Percentiles rank a stretch among this genome's conserved stretches.
These are phyloP conservation scores for Isoetes engelmannii DNA, from an alignment of 83 land plant species.

Conservation along the genomic window DNA sequence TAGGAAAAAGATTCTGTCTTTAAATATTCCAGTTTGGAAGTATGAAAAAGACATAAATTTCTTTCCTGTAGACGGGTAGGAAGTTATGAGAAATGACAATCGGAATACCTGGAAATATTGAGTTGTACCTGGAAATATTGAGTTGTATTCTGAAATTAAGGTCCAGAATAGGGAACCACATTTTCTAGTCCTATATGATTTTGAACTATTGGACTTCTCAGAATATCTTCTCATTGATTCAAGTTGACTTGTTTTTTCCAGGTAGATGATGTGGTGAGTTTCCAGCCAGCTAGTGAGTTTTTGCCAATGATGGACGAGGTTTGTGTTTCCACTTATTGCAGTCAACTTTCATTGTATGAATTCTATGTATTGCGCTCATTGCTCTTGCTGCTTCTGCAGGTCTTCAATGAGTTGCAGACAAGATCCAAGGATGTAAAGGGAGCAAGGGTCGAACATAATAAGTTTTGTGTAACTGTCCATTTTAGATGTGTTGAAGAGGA, in stretches of 20 bases:
- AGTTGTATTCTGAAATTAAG: no score
- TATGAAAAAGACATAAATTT: no score
- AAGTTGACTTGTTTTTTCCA: slow-evolving; percentile 4
- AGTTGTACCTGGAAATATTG: no score
- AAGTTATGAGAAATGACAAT: no score
- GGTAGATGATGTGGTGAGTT: slow-evolving; percentile 41
- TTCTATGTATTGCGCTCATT: not conserved
- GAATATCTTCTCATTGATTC: no score
- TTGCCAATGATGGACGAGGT: slow-evolving; percentile 57
- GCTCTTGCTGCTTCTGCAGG: slow-evolving; percentile 32
- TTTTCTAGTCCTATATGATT: no score
- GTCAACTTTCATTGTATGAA: not conserved
- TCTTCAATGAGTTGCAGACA: slow-evolving; percentile 54
- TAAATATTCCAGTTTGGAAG: no score
- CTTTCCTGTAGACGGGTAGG: no score
- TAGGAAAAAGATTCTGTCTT: no score
- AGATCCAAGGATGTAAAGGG: slow-evolving; percentile 56
- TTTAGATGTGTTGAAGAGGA: slow-evolving; percentile 79
- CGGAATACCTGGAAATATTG: no score
- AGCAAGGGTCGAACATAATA: slow-evolving; percentile 75
- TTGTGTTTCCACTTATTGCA: not conserved
- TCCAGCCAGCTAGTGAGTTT: slow-evolving; percentile 60
- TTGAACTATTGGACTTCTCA: no score
- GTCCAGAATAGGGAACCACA: no score
- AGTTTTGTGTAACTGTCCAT: slow-evolving; percentile 82